These are phyloP conservation scores for Stevia rebaudiana DNA, from an alignment of 140 eudicot species.

Conservation along the genomic window DNA sequence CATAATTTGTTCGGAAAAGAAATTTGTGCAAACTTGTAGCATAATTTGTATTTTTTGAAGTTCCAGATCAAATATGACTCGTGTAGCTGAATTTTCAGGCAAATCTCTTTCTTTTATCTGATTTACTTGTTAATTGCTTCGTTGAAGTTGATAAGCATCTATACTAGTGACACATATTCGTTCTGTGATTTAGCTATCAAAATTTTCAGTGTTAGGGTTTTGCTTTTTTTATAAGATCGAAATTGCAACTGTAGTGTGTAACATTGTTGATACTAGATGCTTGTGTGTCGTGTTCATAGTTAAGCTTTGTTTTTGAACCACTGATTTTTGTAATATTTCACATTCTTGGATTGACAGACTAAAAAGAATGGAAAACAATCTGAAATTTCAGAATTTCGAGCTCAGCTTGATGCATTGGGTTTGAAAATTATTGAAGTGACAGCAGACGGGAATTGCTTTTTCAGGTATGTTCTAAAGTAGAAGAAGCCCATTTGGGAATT, in stretches of 20 bases:
- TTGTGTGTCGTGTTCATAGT: neutral
- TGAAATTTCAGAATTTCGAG: constrained; percentile 60
- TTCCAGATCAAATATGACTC: neutral
- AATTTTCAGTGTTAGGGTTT: neutral
- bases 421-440: constrained; percentile 66
- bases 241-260: constrained; percentile 9
- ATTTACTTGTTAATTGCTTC: neutral
- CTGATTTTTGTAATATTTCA: neutral
- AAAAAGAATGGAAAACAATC: constrained; percentile 70
- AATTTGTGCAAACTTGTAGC: neutral
- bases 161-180: neutral
- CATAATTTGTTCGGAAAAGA: neutral
- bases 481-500: neutral
- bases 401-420: constrained; percentile 75
- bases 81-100: neutral
- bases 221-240: constrained; percentile 1
- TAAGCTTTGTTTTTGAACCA: neutral
- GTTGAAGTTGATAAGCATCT: constrained; percentile 6
- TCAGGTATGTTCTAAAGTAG: constrained; percentile 55
- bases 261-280: neutral
- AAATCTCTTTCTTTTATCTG: neutral
- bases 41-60: neutral
- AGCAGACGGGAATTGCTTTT: constrained; percentile 93
- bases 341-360: constrained; percentile 30
- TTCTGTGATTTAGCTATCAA: neutral